A percentile compares a stretch with the other conserved stretches of the same genome.
Conservation (phyloP, 805 yeast genomes). For the Hanseniaspora thailandica region DNA sequence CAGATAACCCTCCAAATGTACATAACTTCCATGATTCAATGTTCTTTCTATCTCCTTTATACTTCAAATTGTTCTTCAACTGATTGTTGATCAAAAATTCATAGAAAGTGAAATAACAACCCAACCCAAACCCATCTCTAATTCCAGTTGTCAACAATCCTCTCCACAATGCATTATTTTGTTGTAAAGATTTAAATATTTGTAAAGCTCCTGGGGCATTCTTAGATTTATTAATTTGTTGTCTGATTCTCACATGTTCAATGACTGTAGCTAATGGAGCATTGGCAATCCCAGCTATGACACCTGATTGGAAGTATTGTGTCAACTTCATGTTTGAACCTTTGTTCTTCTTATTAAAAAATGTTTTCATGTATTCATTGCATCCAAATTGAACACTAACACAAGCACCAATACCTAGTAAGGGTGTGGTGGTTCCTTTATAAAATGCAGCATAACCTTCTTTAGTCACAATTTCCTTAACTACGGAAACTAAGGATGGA, state of each 20-base stretch:
- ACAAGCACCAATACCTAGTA: constrained; percentile 94
- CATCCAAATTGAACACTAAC: constrained; percentile 93
- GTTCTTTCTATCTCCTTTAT: constrained; percentile 44
- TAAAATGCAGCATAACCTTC: constrained; percentile 85
- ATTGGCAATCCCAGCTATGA: constrained; percentile 86
- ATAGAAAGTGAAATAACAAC: constrained; percentile 77
- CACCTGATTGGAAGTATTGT: constrained; percentile 75
- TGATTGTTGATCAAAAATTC: constrained; percentile 67
- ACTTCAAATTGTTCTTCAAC: constrained; percentile 24
- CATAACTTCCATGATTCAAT: constrained; percentile 84
- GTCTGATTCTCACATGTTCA: constrained; percentile 85
- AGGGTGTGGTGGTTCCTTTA: constrained; percentile 87
- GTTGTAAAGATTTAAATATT: constrained; percentile 39
- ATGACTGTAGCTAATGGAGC: constrained; percentile 85
- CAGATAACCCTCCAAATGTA: constrained; percentile 79
- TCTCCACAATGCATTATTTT: constrained; percentile 52
- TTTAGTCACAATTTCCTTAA: constrained; percentile 52
- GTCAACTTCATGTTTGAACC: constrained; percentile 35
- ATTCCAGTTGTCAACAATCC: constrained; percentile 74
- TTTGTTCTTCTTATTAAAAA: constrained; percentile 37
- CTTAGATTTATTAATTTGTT: constrained; percentile 73
- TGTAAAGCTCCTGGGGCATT: constrained; percentile 38
- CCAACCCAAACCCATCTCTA: constrained; percentile 82
- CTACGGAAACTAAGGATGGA: constrained; percentile 53
- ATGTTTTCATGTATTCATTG: constrained; percentile 84